These are phyloP conservation scores for Tuber calosporum DNA, from an alignment of 495 filamentous ascomycete species.

Conservation along the genomic window DNA sequence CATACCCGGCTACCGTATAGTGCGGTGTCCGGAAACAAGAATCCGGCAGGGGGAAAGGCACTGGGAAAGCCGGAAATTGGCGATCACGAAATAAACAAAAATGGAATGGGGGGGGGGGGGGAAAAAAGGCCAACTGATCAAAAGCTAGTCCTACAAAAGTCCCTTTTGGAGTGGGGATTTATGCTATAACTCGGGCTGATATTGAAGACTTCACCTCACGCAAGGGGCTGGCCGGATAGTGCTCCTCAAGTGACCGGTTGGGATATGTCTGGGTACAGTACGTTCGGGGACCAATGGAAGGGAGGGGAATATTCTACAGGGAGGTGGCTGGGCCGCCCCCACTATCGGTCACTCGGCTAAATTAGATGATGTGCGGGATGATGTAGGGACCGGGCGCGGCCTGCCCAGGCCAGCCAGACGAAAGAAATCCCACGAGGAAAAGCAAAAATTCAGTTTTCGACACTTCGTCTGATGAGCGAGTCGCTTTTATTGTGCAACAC, in stretches of 20 bases:
- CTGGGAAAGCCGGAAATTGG: too few species aligned
- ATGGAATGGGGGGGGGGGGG: too few species aligned
- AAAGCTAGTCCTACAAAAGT: too few species aligned
- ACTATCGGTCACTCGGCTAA: not conserved
- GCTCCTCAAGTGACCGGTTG: slow-evolving; percentile 49
- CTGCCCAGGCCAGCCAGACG: not conserved
- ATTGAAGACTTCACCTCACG: too few species aligned
- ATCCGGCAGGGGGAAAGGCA: too few species aligned
- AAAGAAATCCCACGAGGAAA: not conserved
- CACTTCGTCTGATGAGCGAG: not conserved
- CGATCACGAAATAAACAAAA: too few species aligned
- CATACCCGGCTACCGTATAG: too few species aligned
- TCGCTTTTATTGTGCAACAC: not conserved
- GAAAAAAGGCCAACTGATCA: too few species aligned
- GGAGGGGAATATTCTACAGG: slow-evolving; percentile 52
- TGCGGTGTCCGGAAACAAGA: too few species aligned
- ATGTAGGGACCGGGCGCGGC: not conserved
- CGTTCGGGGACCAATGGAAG: slow-evolving; percentile 53
- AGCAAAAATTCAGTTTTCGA: not conserved
- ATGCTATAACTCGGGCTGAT: slow-evolving; percentile 49
- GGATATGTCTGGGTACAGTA: slow-evolving; percentile 49
- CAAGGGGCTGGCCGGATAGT: slow-evolving; percentile 51
- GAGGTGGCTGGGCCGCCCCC: slow-evolving; percentile 17
- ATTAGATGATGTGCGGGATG: not conserved
- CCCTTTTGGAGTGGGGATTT: slow-evolving; percentile 48